Percentiles rank a stretch among this genome's conserved stretches.
Conservation (phyloP, 1,139 yeast genomes). For the Suhomyces yuchorum region DNA sequence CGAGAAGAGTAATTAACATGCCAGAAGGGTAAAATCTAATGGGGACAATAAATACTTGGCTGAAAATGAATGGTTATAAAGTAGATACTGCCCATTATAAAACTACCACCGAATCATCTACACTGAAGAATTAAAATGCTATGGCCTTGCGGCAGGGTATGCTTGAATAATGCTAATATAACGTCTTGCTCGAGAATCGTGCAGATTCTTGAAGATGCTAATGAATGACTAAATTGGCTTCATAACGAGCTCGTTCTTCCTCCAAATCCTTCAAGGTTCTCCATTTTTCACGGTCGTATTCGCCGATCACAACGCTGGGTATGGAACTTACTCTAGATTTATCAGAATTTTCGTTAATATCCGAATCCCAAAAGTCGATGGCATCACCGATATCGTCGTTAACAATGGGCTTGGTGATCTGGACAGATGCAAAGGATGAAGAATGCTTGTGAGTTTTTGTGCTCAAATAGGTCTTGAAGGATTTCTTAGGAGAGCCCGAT, state of each 20-base stretch:
- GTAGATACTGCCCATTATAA: too few relatives aligned
- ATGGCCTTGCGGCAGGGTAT: neutral
- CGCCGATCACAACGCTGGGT: conserved; percentile 63
- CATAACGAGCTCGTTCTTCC: conserved; percentile 8
- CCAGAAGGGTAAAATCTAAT: too few relatives aligned
- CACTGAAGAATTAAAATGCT: neutral
- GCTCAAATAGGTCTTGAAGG: conserved; percentile 28
- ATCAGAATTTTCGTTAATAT: conserved; percentile 39
- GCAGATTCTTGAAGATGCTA: neutral
- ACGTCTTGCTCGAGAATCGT: neutral
- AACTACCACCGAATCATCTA: too few relatives aligned
- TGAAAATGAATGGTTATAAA: too few relatives aligned
- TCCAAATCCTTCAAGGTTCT: conserved; percentile 45
- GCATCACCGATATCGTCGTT: conserved; percentile 19
- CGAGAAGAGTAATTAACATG: too few relatives aligned
- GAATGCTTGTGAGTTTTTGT: conserved; percentile 19
- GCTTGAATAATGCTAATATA: neutral
- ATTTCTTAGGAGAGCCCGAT: conserved; percentile 35
- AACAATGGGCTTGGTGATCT: neutral
- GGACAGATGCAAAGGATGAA: conserved; percentile 17
- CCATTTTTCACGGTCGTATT: conserved; percentile 70
- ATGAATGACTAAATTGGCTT: neutral
- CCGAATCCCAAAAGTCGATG: conserved; percentile 39
- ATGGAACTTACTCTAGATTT: conserved; percentile 50
- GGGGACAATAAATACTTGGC: too few relatives aligned